phyloP scores from a whole-genome alignment of 768 basidiomycete species.

The Psilocybe cubensis region DNA sequence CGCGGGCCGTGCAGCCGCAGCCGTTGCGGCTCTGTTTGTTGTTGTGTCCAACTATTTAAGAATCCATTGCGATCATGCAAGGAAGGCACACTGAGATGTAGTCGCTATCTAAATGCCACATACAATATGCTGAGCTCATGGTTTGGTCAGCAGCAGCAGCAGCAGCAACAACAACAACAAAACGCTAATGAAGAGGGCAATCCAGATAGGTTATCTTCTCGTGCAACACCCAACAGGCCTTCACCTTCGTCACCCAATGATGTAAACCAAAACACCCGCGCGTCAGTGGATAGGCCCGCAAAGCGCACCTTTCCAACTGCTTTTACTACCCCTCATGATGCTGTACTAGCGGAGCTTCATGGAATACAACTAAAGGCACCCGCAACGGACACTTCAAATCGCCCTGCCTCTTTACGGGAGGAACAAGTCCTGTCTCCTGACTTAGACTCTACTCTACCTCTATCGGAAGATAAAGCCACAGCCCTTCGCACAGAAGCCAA shows the following conservation, averaged over 20 bases:
- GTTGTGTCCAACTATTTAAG: background rate
- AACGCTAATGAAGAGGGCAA: conserved; percentile 16
- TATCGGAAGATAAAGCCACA: conserved; percentile 10
- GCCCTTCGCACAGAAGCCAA: conserved; percentile 2
- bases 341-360: conserved; percentile 56
- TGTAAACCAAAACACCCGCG: conserved; percentile 10
- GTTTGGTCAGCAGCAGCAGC: conserved; percentile 20
- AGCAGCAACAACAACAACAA: too few species aligned
- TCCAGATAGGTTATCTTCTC: conserved; percentile 13
- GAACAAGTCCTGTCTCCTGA: conserved; percentile 15
- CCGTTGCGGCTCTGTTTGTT: background rate
- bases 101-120: background rate
- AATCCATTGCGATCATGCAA: background rate
- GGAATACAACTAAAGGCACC: conserved; percentile 25
- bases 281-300: conserved; percentile 20
- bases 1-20: background rate
- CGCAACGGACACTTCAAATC: conserved; percentile 14
- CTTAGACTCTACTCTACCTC: conserved; percentile 2
- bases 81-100: background rate
- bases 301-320: conserved; percentile 22
- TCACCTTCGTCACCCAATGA: conserved; percentile 23
- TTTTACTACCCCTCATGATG: conserved; percentile 65
- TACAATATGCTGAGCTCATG: conserved; percentile 26
- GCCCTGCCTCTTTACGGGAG: conserved; percentile 13
- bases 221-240: conserved; percentile 21